Evolutionary conservation across 495 filamentous ascomycete species (phyloP), one percentile per base, ranked within the genome.

Genomic region (Penicillium dipodomyicola): DNA sequence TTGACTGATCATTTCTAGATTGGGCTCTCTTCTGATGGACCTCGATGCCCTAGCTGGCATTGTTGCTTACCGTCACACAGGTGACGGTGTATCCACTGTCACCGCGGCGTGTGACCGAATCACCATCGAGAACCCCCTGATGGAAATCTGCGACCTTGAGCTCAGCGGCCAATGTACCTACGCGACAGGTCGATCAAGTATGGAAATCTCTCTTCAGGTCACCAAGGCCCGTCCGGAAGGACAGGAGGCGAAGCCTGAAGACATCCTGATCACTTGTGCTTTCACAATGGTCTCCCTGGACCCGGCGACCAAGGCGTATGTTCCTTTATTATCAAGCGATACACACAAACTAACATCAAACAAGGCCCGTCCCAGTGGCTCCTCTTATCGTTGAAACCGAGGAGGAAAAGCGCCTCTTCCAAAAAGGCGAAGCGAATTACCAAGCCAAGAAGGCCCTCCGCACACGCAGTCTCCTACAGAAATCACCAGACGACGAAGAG

Each of bases 221-320:
- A 82, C 86, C 9, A 87, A 87, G 68, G 83, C 73, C 0, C 79
- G 72, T 25, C 78, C 82, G 1, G 72, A 80, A 33, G 88, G 84
- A 6, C 71, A 84, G 58, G 65, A 74, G 19, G 77, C 79, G n/a
- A 80, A 77, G 59, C 78, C 83, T 0, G 85, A 87, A 40, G 89
- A 91, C 70, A 75, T 91, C 6, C 60, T 93, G 55, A 81, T 93
- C 59, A 90, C 85, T 4, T 92, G 90, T 71, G 83, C 86, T 10
- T 93, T 92, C 65, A 95, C 90, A 1, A 93, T 95, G 86, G 86
- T 89, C 2, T 91, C 90, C 2, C 75, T 93, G 1, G 82, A 92
- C 60, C 88, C 90, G 1, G 72, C 56, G 12, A 92, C 88, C 2
- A 91, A 89, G 71, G 87, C 83, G 73, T 82, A 78, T 14, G 76